A percentile compares a stretch with the other conserved stretches of the same genome.
Conservation (phyloP, 1,284 basidiomycete genomes). For the Microstroma glucosiphilum region DNA sequence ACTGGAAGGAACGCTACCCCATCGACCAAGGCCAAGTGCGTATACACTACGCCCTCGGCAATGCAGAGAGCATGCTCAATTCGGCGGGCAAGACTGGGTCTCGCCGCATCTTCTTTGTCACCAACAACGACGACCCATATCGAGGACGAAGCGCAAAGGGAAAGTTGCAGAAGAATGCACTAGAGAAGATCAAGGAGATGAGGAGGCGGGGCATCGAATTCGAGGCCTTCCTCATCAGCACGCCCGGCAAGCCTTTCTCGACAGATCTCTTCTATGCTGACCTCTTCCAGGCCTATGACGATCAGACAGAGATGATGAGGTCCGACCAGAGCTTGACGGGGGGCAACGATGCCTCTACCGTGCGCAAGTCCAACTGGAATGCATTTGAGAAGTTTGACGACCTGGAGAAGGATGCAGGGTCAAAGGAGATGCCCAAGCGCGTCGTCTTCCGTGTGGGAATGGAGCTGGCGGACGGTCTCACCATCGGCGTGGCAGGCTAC, state of each 20-base stretch:
- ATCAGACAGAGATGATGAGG: constrained; percentile 24
- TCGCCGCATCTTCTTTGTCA: constrained; percentile 86
- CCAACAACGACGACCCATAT: constrained; percentile 72
- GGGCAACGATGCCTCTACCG: constrained; percentile 20
- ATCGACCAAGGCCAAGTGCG: constrained; percentile 55
- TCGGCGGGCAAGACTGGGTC: constrained; percentile 66
- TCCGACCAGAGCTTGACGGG: constrained; percentile 1
- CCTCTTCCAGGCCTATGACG: constrained; percentile 43
- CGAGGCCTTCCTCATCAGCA: constrained; percentile 86
- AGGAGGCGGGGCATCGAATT: constrained; percentile 69
- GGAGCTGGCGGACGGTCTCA: constrained; percentile 58
- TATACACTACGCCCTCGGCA: constrained; percentile 61
- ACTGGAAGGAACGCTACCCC: constrained; percentile 15
- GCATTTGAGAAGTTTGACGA: constrained; percentile 32
- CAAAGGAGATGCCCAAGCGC: constrained; percentile 73
- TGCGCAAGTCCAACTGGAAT: constrained; percentile 16
- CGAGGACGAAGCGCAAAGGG: constrained; percentile 19
- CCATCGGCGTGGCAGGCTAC: constrained; percentile 79
- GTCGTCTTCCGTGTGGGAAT: constrained; percentile 76
- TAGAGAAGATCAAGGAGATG: constrained; percentile 30
- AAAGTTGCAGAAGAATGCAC: constrained; percentile 20
- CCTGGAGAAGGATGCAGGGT: constrained; percentile 44
- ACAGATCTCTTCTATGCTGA: constrained; percentile 64
- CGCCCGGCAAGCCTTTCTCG: constrained; percentile 58
- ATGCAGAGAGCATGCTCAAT: constrained; percentile 57